These are phyloP conservation scores for Pyrus communis DNA, from an alignment of 306 rosid genomes.

Conservation along the genomic window DNA sequence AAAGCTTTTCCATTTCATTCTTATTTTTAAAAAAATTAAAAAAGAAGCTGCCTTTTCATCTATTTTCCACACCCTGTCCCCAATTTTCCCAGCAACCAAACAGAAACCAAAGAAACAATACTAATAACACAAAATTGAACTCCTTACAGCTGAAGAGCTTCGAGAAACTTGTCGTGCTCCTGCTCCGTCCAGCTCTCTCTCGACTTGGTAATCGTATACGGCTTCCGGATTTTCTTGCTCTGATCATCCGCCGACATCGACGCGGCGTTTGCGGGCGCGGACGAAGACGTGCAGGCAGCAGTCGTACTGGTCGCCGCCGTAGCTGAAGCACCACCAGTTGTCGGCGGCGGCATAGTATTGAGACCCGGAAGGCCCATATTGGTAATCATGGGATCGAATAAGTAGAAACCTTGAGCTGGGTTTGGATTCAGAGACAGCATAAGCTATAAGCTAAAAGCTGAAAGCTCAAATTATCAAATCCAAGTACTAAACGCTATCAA, in stretches of 20 bases:
- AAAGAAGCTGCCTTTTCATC: not conserved
- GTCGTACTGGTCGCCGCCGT: not conserved
- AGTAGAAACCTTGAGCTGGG: conserved; percentile 56
- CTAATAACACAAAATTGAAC: not conserved
- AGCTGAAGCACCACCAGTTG: not conserved
- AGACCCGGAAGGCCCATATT: conserved; percentile 41
- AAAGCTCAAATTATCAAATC: not conserved
- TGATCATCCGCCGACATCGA: conserved; percentile 33
- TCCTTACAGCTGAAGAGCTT: conserved; percentile 90
- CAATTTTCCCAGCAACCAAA: conserved; percentile 5
- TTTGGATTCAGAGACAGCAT: conserved; percentile 69
- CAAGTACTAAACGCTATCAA: not conserved
- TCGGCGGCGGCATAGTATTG: conserved; percentile 30
- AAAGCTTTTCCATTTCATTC: not conserved
- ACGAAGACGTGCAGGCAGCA: not conserved
- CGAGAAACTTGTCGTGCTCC: conserved; percentile 96
- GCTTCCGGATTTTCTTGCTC: conserved; percentile 79
- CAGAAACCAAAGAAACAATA: not conserved
- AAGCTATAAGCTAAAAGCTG: conserved; percentile 14
- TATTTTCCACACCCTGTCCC: not conserved
- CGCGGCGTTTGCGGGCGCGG: not conserved
- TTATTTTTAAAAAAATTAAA: not conserved
- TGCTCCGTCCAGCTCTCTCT: conserved; percentile 97
- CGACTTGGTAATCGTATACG: conserved; percentile 85
- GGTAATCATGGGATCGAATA: conserved; percentile 43